phyloP scores from a whole-genome alignment of 306 rosid species.

The Cicer judaicum region DNA sequence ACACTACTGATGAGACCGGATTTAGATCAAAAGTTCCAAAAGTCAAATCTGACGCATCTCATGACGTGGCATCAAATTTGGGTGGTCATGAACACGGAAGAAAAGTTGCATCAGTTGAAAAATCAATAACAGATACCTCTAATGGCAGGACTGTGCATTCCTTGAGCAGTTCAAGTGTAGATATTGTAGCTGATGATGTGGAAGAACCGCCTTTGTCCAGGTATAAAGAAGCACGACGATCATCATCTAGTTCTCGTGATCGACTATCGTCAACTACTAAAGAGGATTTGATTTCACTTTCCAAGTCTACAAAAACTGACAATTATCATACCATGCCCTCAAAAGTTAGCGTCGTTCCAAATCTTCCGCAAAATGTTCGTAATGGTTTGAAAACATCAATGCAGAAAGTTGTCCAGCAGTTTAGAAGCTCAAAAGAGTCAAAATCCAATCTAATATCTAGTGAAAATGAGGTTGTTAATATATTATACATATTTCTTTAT shows the following conservation, averaged over 20 bases:
- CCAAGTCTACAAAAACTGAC: conserved; percentile 53
- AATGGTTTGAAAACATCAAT: conserved; percentile 73
- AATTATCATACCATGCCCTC: conserved; percentile 56
- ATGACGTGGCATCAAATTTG: conserved; percentile 43
- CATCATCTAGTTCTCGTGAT: conserved; percentile 51
- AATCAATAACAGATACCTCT: conserved; percentile 51
- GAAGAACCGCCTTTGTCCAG: conserved; percentile 47
- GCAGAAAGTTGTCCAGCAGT: conserved; percentile 77
- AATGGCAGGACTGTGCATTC: conserved; percentile 49
- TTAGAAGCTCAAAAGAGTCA: conserved; percentile 67
- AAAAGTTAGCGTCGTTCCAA: conserved; percentile 52
- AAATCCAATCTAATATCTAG: conserved; percentile 43
- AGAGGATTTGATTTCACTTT: conserved; percentile 49
- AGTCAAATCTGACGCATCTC: conserved; percentile 50
- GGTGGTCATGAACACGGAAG: conserved; percentile 55
- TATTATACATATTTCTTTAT: conserved; percentile 39
- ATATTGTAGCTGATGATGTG: conserved; percentile 43
- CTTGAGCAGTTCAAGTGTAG: conserved; percentile 39
- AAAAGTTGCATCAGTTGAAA: conserved; percentile 52
- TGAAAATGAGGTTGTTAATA: conserved; percentile 59
- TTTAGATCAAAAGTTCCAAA: conserved; percentile 47
- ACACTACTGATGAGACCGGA: conserved; percentile 46
- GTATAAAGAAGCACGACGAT: conserved; percentile 50
- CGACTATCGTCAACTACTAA: conserved; percentile 47
- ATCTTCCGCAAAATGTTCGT: conserved; percentile 59